A percentile compares a stretch with the other conserved stretches of the same genome.
Conservation (phyloP, 768 basidiomycete genomes). For the Trametes gibbosa region DNA sequence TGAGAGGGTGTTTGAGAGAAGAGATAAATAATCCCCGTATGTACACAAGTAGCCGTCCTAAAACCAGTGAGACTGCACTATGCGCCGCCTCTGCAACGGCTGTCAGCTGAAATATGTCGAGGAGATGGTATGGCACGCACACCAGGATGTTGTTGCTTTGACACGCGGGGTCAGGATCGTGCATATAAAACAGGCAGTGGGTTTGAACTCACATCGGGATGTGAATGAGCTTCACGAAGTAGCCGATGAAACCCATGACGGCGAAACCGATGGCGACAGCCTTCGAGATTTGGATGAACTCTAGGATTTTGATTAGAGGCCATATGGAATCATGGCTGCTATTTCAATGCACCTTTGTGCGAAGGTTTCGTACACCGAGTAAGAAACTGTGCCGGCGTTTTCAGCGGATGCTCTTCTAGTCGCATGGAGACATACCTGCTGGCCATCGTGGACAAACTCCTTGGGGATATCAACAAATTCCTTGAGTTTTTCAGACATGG, state of each 20-base stretch:
- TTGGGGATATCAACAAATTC: slow-evolving; percentile 92
- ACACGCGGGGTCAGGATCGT: not conserved
- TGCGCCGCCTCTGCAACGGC: slow-evolving; percentile 65
- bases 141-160: slow-evolving; percentile 94
- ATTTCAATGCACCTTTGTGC: slow-evolving; percentile 67
- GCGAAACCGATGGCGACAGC: slow-evolving; percentile 97
- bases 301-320: slow-evolving; percentile 40
- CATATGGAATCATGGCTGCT: not conserved
- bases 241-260: slow-evolving; percentile 99
- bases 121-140: slow-evolving; percentile 52
- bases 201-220: slow-evolving; percentile 86
- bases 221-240: slow-evolving; percentile 97
- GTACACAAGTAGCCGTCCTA: slow-evolving; percentile 13
- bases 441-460: slow-evolving; percentile 90
- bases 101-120: slow-evolving; percentile 24
- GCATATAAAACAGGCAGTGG: not conserved
- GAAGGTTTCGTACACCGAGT: slow-evolving; percentile 98
- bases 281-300: slow-evolving; percentile 92
- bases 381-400: slow-evolving; percentile 65
- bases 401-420: not conserved
- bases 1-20: not conserved
- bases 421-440: slow-evolving; percentile 58
- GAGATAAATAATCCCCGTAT: slow-evolving; percentile 21
- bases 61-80: slow-evolving; percentile 33
- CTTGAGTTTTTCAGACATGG: slow-evolving; percentile 87